These are phyloP conservation scores for Acanthochlamys bracteata DNA, from an alignment of 106 monocot species.

Conservation along the genomic window DNA sequence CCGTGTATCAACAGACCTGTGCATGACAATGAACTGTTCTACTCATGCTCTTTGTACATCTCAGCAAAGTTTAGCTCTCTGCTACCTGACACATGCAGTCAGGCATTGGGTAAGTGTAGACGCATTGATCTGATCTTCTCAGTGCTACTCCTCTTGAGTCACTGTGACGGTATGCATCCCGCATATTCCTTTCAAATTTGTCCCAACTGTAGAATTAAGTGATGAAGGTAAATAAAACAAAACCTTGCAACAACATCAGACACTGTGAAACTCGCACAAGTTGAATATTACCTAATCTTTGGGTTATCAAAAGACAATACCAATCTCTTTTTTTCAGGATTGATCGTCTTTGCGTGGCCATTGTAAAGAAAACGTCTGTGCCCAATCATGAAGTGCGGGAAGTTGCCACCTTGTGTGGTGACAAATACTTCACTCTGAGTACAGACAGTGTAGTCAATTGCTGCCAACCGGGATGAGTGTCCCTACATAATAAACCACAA, in stretches of 20 bases:
- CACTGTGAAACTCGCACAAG: background rate
- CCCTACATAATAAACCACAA: conserved; percentile 28
- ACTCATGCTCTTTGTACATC: conserved; percentile 1
- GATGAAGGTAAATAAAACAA: too few relatives aligned
- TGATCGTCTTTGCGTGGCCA: conserved; percentile 87
- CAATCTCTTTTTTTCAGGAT: conserved; percentile 82
- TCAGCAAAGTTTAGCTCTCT: conserved; percentile 7
- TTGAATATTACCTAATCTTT: conserved; percentile 41
- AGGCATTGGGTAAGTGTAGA: conserved; percentile 87
- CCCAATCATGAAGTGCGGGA: conserved; percentile 94
- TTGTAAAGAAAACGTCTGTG: conserved; percentile 71
- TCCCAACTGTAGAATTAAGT: conserved; percentile 59
- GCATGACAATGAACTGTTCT: background rate
- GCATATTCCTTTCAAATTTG: conserved; percentile 79
- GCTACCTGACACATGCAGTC: conserved; percentile 84
- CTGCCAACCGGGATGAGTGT: conserved; percentile 86
- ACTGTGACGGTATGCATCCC: conserved; percentile 72
- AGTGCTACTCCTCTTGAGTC: conserved; percentile 54
- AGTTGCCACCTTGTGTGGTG: conserved; percentile 96
- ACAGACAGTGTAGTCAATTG: conserved; percentile 92
- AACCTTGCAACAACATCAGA: background rate
- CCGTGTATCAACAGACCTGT: background rate
- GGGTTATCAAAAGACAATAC: conserved; percentile 76
- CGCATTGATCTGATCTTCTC: conserved; percentile 52
- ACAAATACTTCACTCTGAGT: conserved; percentile 85